Evolutionary conservation across 2,329 filamentous ascomycete genomes (phyloP).

Genomic region (Cryoendolithus antarcticus): DNA sequence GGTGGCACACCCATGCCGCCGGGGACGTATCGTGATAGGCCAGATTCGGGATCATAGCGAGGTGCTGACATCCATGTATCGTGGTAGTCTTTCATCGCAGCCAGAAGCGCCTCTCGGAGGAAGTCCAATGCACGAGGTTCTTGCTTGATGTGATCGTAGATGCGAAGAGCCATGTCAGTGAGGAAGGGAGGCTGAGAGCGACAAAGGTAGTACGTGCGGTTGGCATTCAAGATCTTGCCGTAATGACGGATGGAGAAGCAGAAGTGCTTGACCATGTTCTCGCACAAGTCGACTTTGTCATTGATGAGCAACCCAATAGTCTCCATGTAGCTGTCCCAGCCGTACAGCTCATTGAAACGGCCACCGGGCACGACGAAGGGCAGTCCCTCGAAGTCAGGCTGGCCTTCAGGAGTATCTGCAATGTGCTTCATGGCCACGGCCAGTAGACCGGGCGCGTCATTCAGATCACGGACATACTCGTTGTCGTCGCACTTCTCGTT

Average conservation of each 20-base stretch:
- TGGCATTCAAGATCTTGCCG: conserved; percentile 95
- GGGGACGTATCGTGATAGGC: conserved; percentile 73
- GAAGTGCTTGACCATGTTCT: conserved; percentile 91
- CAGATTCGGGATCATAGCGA: conserved; percentile 62
- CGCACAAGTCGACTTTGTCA: conserved; percentile 74
- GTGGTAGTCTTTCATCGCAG: conserved; percentile 94
- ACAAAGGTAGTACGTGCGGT: conserved; percentile 85
- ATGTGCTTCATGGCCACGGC: conserved; percentile 71
- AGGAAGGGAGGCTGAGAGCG: conserved; percentile 93
- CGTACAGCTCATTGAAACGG: conserved; percentile 95
- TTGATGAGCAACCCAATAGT: conserved; percentile 79
- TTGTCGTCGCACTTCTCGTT: conserved; percentile 56
- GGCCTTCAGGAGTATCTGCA: conserved; percentile 52
- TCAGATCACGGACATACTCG: conserved; percentile 70
- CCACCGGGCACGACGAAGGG: conserved; percentile 97
- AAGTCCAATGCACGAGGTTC: conserved; percentile 72
- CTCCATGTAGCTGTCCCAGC: conserved; percentile 99
- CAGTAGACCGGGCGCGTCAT: conserved; percentile 74
- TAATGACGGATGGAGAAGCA: conserved; percentile 98
- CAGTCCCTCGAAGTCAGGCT: conserved; percentile 61
- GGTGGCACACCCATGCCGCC: conserved; percentile 77
- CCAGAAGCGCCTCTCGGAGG: conserved; percentile 63
- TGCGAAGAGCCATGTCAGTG: conserved; percentile 90
- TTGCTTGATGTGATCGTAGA: conserved; percentile 86
- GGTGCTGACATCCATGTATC: conserved; percentile 68